phyloP scores from a whole-genome alignment of 371 early-diverging fungal genomes.

The Apophysomyces sp. region DNA sequence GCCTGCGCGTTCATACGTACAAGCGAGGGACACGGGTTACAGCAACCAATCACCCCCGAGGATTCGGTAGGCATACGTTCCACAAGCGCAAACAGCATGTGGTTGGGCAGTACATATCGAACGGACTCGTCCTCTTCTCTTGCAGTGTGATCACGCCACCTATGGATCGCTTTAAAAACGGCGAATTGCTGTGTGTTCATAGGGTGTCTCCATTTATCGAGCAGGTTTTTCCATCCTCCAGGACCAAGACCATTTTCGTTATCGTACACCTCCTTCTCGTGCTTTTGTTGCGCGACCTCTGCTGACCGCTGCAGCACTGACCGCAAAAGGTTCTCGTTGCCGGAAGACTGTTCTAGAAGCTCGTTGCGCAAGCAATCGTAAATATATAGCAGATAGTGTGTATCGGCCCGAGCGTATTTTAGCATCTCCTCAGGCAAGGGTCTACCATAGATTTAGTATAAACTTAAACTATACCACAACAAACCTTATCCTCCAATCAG shows the following conservation, averaged over 20 bases:
- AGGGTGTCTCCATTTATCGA: slow-evolving; percentile 64
- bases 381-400: slow-evolving; percentile 93
- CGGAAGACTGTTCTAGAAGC: slow-evolving; percentile 56
- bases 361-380: slow-evolving; percentile 91
- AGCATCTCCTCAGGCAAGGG: slow-evolving; percentile 93
- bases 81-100: slow-evolving; percentile 80
- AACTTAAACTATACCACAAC: not conserved
- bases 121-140: slow-evolving; percentile 90
- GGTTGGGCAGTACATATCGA: slow-evolving; percentile 90
- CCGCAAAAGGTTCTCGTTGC: slow-evolving; percentile 65
- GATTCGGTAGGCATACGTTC: slow-evolving; percentile 77
- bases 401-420: slow-evolving; percentile 92
- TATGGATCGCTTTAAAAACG: slow-evolving; percentile 85
- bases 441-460: slow-evolving; percentile 32
- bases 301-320: slow-evolving; percentile 70
- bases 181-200: slow-evolving; percentile 65
- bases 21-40: slow-evolving; percentile 82
- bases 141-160: slow-evolving; percentile 90
- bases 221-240: slow-evolving; percentile 74
- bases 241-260: slow-evolving; percentile 68
- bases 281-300: slow-evolving; percentile 61
- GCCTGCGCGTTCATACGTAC: slow-evolving; percentile 84
- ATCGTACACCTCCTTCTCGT: slow-evolving; percentile 85
- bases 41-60: slow-evolving; percentile 73
- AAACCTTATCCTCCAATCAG: slow-evolving; percentile 95